These are phyloP conservation scores for Elongisporangium anandrum DNA, from an alignment of 352 stramenopile genomes.

Conservation along the genomic window DNA sequence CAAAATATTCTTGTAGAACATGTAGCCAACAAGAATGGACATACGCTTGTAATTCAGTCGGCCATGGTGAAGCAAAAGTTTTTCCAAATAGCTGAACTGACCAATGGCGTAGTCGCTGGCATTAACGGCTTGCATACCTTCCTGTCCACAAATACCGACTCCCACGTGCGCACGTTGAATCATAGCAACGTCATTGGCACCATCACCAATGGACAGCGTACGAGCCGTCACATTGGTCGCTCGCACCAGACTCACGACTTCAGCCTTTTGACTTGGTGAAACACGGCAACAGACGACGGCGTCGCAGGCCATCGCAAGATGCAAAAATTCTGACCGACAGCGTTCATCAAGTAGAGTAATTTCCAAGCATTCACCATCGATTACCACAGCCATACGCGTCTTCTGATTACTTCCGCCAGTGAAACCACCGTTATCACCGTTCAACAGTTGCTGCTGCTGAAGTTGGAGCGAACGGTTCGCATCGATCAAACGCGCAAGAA, in stretches of 20 bases:
- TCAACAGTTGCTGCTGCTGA: not conserved
- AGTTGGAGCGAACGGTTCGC: constrained; percentile 12
- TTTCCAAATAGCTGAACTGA: constrained; percentile 95
- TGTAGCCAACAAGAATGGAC: constrained; percentile 92
- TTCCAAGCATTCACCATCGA: constrained; percentile 68
- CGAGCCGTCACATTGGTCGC: constrained; percentile 38
- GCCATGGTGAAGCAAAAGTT: constrained; percentile 96
- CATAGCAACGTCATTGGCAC: constrained; percentile 95
- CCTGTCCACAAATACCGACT: constrained; percentile 88
- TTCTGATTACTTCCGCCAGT: constrained; percentile 6
- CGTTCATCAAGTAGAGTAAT: constrained; percentile 47
- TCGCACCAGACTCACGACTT: constrained; percentile 68
- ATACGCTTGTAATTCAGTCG: constrained; percentile 97
- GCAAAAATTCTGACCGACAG: constrained; percentile 58
- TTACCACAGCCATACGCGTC: constrained; percentile 53
- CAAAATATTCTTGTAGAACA: constrained; percentile 99
- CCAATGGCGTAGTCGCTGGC: constrained; percentile 96
- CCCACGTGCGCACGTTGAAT: constrained; percentile 90
- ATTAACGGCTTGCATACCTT: constrained; percentile 96
- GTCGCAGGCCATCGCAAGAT: constrained; percentile 62
- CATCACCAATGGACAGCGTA: constrained; percentile 91
- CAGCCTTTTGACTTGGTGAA: constrained; percentile 78
- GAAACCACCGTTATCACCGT: not conserved
- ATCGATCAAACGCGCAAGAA: constrained; percentile 27
- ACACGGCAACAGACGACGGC: constrained; percentile 83